Base-by-base conservation (phyloP, 495 filamentous ascomycete species). In the Rhypophila decipiens region DNA sequence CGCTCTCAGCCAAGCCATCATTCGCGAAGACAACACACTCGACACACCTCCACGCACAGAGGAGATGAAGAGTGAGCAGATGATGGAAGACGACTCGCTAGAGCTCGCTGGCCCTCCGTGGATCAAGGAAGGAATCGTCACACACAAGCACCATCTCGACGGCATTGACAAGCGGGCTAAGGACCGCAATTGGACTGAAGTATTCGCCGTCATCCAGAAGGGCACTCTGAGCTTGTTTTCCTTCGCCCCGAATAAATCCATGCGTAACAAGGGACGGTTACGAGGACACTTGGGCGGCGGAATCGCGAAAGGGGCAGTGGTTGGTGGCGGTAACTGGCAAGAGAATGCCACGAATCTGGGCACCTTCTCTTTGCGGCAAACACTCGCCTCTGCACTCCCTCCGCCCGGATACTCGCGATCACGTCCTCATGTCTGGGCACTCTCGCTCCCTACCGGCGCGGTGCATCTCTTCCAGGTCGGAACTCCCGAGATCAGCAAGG, bases 381-480 rank as follows among this genome's bases (percentile, higher is more conserved):
- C 91, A 2, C 88, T 97, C 52, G 93, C 93, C 13, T 93, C 87
- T 40, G 83, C 83, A 1, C 80, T 97, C 19, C 93, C 94, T 5
- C 76, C 89, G 1, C 90, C 90, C 2, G 93, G 93, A 13, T 97
- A 96, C 65, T 96, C 89, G 24, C 93, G 93, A 49, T 76, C 82
- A 19, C 79, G 91, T 24, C 90, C 88, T 18, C 81, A 96, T 64
- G 94, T 99, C 1, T 99, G 90, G 90, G 90, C 90, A 2, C 69
- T 99, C n/a, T 89, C 85, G 44, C 70, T 97, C 34, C 91, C 94
- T 3, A 90, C 83, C 9, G 93, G 93, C 18, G 93, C 91, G 2
- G 88, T 97, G 12, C 94, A 99, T 64, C 77, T 97, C 21, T 99
- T 99, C 76, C 90, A 97, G 62, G 94, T 89, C 50, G 93, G 94